Percentiles rank a stretch among this genome's conserved stretches.
phyloP scores from a whole-genome alignment of 1,139 yeast species.

The Casaregolazyma suthepensis region DNA sequence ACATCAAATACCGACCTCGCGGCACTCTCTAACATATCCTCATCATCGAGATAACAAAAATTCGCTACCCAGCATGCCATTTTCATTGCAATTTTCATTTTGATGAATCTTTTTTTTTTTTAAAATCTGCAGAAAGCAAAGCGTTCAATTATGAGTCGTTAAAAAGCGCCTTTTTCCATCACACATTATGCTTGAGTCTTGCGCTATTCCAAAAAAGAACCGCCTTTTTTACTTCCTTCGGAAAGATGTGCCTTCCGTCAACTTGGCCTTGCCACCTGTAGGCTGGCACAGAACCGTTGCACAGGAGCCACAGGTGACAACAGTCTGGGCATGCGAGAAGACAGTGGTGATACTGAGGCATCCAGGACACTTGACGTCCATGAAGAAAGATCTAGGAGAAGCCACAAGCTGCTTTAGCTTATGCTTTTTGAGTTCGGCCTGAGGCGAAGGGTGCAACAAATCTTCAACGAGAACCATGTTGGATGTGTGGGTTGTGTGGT shows the following conservation, averaged over 20 bases:
- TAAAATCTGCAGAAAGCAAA: constrained; percentile 5
- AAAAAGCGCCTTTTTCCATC: constrained; percentile 1
- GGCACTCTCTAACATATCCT: background rate
- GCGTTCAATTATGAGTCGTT: constrained; percentile 3
- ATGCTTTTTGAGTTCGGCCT: constrained; percentile 94
- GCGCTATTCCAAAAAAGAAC: background rate
- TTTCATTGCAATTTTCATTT: background rate
- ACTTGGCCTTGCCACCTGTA: constrained; percentile 99
- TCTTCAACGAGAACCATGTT: constrained; percentile 87
- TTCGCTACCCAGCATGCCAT: constrained; percentile 6
- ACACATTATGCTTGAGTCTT: background rate
- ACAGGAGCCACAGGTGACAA: constrained; percentile 98
- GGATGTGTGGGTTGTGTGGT: constrained; percentile 14
- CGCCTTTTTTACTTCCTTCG: constrained; percentile 79
- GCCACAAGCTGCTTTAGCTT: constrained; percentile 97
- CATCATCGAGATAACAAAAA: background rate
- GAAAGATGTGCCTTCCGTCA: constrained; percentile 99
- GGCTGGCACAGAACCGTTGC: constrained; percentile 98
- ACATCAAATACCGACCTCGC: background rate
- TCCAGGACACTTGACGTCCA: constrained; percentile 99
- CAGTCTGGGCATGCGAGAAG: constrained; percentile 99
- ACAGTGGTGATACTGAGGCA: constrained; percentile 98
- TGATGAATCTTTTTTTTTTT: background rate
- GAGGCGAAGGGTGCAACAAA: constrained; percentile 95
- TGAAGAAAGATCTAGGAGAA: constrained; percentile 97